A percentile compares a stretch with the other conserved stretches of the same genome.
Evolutionary conservation across 2,329 filamentous ascomycete species (phyloP).

Genomic region (Neopestalotiopsis clavispora): DNA sequence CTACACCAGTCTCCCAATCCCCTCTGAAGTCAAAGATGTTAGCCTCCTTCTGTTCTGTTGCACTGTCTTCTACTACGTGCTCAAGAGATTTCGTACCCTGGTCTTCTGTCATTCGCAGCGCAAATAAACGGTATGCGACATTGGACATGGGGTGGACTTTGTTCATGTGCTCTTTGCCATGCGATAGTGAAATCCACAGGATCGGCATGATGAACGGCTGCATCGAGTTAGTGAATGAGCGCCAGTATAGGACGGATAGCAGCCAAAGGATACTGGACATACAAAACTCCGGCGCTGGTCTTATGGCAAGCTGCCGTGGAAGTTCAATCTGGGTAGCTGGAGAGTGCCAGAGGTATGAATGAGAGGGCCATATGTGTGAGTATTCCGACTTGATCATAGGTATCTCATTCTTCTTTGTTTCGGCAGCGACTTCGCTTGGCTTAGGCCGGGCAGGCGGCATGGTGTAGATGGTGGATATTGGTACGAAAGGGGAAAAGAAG

Average conservation of each 20-base stretch:
- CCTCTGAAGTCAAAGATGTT: constrained; percentile 43
- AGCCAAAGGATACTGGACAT: constrained; percentile 24
- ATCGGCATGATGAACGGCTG: constrained; percentile 59
- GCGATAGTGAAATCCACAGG: constrained; percentile 65
- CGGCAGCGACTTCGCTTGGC: constrained; percentile 72
- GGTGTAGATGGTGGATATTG: constrained; percentile 20
- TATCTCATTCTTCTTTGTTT: constrained; percentile 74
- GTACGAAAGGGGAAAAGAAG: background rate
- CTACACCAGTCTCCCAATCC: constrained; percentile 74
- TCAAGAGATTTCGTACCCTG: constrained; percentile 47
- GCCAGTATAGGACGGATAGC: background rate
- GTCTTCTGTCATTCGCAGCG: constrained; percentile 75
- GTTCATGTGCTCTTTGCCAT: constrained; percentile 52
- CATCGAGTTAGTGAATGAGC: constrained; percentile 11
- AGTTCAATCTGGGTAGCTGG: constrained; percentile 51
- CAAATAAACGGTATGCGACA: constrained; percentile 68
- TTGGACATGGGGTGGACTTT: constrained; percentile 22
- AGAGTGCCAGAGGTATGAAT: constrained; percentile 63
- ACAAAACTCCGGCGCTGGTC: constrained; percentile 51
- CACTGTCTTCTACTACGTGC: background rate
- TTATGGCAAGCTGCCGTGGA: background rate
- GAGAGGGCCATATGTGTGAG: constrained; percentile 57
- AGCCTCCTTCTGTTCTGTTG: background rate
- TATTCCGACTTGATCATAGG: constrained; percentile 65
- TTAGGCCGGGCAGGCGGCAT: constrained; percentile 66